Conservation (phyloP, 441 rosid genomes). For the Eutrema salsugineum region DNA sequence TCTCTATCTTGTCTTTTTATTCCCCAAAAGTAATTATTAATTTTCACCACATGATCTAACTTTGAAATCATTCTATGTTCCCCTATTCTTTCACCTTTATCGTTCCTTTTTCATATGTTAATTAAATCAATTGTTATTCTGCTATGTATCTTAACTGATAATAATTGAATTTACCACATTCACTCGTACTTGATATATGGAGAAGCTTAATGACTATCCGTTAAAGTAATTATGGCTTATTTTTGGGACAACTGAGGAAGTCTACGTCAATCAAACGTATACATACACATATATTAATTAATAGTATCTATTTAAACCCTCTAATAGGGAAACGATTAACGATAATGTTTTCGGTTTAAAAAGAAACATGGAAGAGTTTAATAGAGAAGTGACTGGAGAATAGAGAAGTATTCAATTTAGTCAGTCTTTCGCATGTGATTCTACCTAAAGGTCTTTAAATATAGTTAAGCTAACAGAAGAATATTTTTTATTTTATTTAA, state of each 20-base stretch:
- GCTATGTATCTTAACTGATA: background rate
- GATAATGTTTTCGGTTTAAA: background rate
- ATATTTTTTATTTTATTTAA: background rate
- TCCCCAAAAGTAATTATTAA: constrained; percentile 6
- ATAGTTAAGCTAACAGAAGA: constrained; percentile 12
- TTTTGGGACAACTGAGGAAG: background rate
- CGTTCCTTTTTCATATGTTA: background rate
- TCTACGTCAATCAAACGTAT: background rate
- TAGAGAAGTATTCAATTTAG: background rate
- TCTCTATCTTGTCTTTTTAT: constrained; percentile 7
- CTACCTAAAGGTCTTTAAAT: background rate
- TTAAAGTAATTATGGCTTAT: background rate
- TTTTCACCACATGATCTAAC: constrained; percentile 24
- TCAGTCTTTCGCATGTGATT: constrained; percentile 11
- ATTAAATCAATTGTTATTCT: background rate
- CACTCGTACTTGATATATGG: constrained; percentile 12
- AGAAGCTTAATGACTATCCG: background rate
- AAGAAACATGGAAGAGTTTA: background rate
- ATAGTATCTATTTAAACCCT: background rate
- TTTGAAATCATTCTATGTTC: constrained; percentile 28
- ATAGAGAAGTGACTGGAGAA: too few species aligned
- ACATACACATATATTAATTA: background rate
- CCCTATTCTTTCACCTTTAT: constrained; percentile 8
- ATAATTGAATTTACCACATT: constrained; percentile 6
- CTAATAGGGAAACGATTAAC: background rate